Conservation (phyloP, 306 rosid genomes). For the Vigna trinervia region DNA sequence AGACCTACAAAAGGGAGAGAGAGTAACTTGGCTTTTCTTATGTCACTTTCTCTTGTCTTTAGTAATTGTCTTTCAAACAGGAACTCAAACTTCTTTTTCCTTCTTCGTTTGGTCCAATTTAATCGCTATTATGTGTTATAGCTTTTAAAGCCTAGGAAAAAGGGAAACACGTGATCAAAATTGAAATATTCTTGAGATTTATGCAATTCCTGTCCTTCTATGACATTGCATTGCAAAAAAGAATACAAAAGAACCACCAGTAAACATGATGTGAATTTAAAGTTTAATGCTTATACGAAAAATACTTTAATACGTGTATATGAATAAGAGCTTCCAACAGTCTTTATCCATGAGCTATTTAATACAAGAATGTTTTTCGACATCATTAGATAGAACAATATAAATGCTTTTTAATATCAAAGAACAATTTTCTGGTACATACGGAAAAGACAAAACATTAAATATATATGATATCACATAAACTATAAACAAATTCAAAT, state of each 20-base stretch:
- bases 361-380: too few relatives aligned
- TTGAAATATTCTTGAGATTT: slow-evolving; percentile 18
- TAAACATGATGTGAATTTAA: background rate
- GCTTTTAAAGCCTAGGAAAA: slow-evolving; percentile 3
- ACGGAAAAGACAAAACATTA: background rate
- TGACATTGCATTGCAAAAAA: background rate
- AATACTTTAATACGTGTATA: background rate
- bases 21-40: slow-evolving; percentile 55
- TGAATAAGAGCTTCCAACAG: too few relatives aligned
- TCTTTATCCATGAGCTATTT: too few relatives aligned
- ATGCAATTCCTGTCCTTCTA: too few relatives aligned
- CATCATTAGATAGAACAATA: background rate
- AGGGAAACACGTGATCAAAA: slow-evolving; percentile 22
- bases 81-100: slow-evolving; percentile 1
- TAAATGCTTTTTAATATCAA: background rate
- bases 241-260: background rate
- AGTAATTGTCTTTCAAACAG: slow-evolving; percentile 44
- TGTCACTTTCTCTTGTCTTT: slow-evolving; percentile 66
- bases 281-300: background rate
- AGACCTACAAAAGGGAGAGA: slow-evolving; percentile 57
- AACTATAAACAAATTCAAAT: too few relatives aligned
- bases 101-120: slow-evolving; percentile 24
- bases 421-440: background rate
- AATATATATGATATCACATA: background rate
- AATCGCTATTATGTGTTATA: slow-evolving; percentile 4